Evolutionary conservation across 108 stramenopile genomes (phyloP), one percentile per base, ranked within the genome.

Genomic region (Nannochloropsis gaditana): DNA sequence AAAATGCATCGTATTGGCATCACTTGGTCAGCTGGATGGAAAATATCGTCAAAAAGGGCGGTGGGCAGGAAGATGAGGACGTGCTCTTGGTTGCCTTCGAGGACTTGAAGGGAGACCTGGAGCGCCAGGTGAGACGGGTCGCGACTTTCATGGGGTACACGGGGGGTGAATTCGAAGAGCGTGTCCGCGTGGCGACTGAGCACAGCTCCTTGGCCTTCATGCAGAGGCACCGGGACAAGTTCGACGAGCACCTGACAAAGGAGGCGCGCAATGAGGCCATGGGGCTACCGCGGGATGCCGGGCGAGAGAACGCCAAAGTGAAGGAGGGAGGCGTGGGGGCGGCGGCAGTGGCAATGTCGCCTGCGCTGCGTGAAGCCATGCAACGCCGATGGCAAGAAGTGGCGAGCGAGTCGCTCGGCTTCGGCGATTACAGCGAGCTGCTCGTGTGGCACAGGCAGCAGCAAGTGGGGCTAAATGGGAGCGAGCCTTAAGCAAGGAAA

Each of bases 71-170:
- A 50, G 47, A 50, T 11, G 47, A 50, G 11, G 11, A 10, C 47
- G 59, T 73, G 59, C 59, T 73, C n/a, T 73, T 73, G 19, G 59
- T 73, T 73, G 59, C 59, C 15, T 73, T 73, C n/a, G 59, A 73
- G 59, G 59, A 73, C 59, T 19, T 73, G 59, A 73, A 73, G 59
- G 59, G n/a, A n/a, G 59, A 73, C n/a, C 5, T 73, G 59, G 59
- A 73, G 2, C 3, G 59, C 19, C 59, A 73, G n/a, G 59, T 73
- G 59, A 73, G 59, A n/a, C 59, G 59, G 59, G n/a, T 73, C n/a
- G 59, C 59, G 59, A 73, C 59, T 15, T 73, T 73, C n/a, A 19
- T 73, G 59, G 59, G 59, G 59, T 73, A 73, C 5, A n/a, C n/a
- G 59, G 19, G 19, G 2, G 59, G 59, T 15, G 59, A 73, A 19